Base-by-base conservation (phyloP, 179 eudicot genomes). In the Carnegiea gigantea region DNA sequence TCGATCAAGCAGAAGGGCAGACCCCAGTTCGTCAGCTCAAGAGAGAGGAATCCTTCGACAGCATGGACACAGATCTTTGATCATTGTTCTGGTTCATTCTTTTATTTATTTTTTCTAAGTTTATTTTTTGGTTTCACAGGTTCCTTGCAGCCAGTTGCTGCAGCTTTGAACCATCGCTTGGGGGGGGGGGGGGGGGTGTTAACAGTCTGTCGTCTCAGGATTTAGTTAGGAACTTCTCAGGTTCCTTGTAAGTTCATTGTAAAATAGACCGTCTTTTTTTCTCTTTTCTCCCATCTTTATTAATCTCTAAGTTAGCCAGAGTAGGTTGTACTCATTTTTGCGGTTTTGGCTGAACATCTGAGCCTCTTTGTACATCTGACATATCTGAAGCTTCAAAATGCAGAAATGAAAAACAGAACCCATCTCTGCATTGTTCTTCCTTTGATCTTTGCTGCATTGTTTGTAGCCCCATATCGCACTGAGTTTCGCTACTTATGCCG, bases 31-130 rank as follows among this genome's bases (percentile, higher is more conserved):
- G 87, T 53, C 83, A 81, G 80, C 95, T 85, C 82, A 82, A 73
- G 80, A 86, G 98, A 71, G 87, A 81, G 73, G 98, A 88, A 40
- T 95, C 98, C 33, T 28, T 85, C 78, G 93, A 89, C 70, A 93
- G 98, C 84, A 73, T 67, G 59, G 88, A 86, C 60, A 86, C 88
- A 14, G 88, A 85, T 78, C 49, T 73, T 30, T 86, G 81, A 80
- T 21, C 26, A 26, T n/a, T 4, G 7, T 20, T 17, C 67, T 51
- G 26, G 49, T 53, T 9, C 26, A 20, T 81, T 81, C 78, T 77
- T 67, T 78, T 26, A 6, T 30, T 76, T 40, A 20, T 75, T 17
- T 67, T 24, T 20, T 15, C 10, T 9, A 6, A 3, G 3, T 9
- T 62, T 48, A 36, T 10, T 28, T 65, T 67, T 67, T 13, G 71